A percentile compares a stretch with the other conserved stretches of the same genome.
These are phyloP conservation scores for Debaryomyces robertsiae DNA, from an alignment of 1,139 yeast species.

Conservation along the genomic window DNA sequence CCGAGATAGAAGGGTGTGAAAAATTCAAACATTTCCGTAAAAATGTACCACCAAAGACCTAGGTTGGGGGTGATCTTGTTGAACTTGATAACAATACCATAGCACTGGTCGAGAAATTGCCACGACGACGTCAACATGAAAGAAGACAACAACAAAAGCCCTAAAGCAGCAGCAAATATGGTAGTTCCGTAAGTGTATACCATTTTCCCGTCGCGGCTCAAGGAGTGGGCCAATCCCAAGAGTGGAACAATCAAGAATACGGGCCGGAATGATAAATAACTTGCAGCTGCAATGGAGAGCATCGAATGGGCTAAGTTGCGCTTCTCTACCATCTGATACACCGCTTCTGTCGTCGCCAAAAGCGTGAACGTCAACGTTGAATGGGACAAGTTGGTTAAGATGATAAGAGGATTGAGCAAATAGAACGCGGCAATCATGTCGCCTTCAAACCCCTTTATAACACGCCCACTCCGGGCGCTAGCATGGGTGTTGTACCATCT, in stretches of 20 bases:
- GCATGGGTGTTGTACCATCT: slow-evolving; percentile 41
- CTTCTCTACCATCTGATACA: slow-evolving; percentile 48
- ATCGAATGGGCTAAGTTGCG: slow-evolving; percentile 49
- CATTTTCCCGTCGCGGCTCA: slow-evolving; percentile 16
- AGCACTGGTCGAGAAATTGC: slow-evolving; percentile 61
- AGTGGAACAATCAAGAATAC: slow-evolving; percentile 59
- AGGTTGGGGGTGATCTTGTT: slow-evolving; percentile 78
- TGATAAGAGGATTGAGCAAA: slow-evolving; percentile 76
- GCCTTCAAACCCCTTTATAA: slow-evolving; percentile 32
- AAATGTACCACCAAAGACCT: slow-evolving; percentile 98
- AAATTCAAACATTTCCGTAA: slow-evolving; percentile 91
- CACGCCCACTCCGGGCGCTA: slow-evolving; percentile 20
- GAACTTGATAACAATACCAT: slow-evolving; percentile 61
- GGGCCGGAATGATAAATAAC: slow-evolving; percentile 67
- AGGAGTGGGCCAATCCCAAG: slow-evolving; percentile 37
- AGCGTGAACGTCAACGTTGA: slow-evolving; percentile 68
- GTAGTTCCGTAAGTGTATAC: slow-evolving; percentile 28
- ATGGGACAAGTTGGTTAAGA: slow-evolving; percentile 68
- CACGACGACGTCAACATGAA: slow-evolving; percentile 35
- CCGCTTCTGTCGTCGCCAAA: slow-evolving; percentile 52
- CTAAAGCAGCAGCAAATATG: slow-evolving; percentile 28
- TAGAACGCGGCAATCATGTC: slow-evolving; percentile 62
- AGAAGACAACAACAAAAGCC: slow-evolving; percentile 39
- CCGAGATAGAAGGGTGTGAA: slow-evolving; percentile 83
- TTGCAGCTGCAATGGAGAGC: slow-evolving; percentile 59